Evolutionary conservation across 1,284 basidiomycete species (phyloP).

Genomic region (Puccinia horiana): DNA sequence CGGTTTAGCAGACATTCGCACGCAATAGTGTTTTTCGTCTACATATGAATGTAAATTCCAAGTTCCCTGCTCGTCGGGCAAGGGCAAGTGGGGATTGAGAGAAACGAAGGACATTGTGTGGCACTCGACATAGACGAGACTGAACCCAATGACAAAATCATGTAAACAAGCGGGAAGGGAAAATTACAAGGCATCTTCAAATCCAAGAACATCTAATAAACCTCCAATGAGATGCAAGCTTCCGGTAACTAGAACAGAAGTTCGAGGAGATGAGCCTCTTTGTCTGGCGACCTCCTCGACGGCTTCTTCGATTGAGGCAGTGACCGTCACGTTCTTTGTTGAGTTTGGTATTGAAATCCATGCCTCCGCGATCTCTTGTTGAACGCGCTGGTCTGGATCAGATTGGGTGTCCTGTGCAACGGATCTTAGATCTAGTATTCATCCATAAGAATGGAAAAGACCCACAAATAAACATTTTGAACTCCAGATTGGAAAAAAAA

Average conservation of each 20-base stretch:
- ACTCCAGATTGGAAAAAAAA: neutral
- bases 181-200: neutral
- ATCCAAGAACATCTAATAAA: slow-evolving; percentile 64
- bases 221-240: slow-evolving; percentile 95
- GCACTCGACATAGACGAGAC: neutral
- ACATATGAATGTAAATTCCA: too few species aligned
- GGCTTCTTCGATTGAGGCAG: slow-evolving; percentile 87
- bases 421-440: slow-evolving; percentile 27
- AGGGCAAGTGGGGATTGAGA: too few species aligned
- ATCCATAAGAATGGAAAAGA: neutral
- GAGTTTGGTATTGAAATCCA: slow-evolving; percentile 71
- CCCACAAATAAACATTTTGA: neutral
- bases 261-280: slow-evolving; percentile 59
- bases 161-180: slow-evolving; percentile 57
- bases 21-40: too few species aligned
- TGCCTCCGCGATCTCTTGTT: slow-evolving; percentile 72
- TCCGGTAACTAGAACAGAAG: slow-evolving; percentile 75
- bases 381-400: slow-evolving; percentile 70
- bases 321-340: slow-evolving; percentile 69
- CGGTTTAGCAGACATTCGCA: too few species aligned
- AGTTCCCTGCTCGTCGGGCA: too few species aligned
- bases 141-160: neutral
- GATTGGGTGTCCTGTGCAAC: slow-evolving; percentile 67
- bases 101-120: too few species aligned
- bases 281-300: slow-evolving; percentile 60